Evolutionary conservation across 2,329 filamentous ascomycete species (phyloP), one percentile per base, ranked within the genome.

Genomic region (Diaporthe amygdali): DNA sequence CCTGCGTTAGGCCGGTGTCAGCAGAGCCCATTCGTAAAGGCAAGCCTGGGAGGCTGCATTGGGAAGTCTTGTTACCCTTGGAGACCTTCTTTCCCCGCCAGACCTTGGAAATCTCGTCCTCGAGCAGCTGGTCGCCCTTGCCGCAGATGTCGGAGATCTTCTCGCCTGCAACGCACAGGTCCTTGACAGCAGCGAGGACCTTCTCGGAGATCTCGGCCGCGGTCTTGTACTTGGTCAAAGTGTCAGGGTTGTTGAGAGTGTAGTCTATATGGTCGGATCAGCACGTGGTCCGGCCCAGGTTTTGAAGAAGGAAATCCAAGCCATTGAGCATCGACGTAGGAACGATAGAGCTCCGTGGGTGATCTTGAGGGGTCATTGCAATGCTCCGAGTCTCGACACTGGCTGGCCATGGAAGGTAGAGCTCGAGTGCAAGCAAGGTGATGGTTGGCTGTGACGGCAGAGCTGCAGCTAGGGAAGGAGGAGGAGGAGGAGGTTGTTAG

Each of bases 201-300:
- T 96, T 97, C 83, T 98, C 94, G 66, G 96, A 96, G 84, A 99
- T 98, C 82, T 93, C 89, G 74, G 94, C 96, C 71, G 96, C 96
- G 76, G 93, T 95, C 92, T 97, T 98, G 90, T 98, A 98, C 89
- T 98, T 99, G 85, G 96, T 98, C 78, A 99, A 90, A 79, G 95
- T 98, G 83, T 97, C 94, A 74, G 94, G 94, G 88, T 97, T 96
- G 84, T 91, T 94, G 83, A 98, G 91, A 77, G 93, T 90, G 87
- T 97, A 95, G 83, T 97, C 94, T 97, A 30, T 15, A 5, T 9
- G 15, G 34, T 15, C 25, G 17, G 10, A 32, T 59, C 10, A 27
- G 52, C 22, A 49, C 9, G 15, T 30, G 20, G 32, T 30, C 37
- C 30, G n/a, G 12, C 37, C 64, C 30, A 72, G 51, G 27, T 3